phyloP scores from a whole-genome alignment of 148 eudicot genomes.

The Silene conica region DNA sequence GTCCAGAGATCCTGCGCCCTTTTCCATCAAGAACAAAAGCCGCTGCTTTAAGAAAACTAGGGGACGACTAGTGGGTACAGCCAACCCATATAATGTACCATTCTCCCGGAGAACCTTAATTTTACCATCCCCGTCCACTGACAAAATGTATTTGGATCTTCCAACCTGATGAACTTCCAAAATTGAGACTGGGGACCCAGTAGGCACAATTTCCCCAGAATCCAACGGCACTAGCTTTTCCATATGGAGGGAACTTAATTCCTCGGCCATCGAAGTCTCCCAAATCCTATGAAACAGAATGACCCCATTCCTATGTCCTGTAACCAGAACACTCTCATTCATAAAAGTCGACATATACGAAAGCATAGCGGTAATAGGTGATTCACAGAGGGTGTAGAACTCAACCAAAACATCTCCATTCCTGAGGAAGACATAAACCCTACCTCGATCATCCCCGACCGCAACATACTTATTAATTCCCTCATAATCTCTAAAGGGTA shows the following conservation, averaged over 20 bases:
- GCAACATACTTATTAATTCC: slow-evolving; percentile 76
- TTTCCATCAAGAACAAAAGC: slow-evolving; percentile 80
- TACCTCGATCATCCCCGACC: slow-evolving; percentile 72
- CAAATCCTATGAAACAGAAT: slow-evolving; percentile 68
- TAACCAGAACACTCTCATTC: slow-evolving; percentile 72
- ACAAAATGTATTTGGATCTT: slow-evolving; percentile 66
- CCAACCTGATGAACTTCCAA: slow-evolving; percentile 85
- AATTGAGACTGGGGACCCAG: slow-evolving; percentile 37
- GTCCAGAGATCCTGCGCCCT: slow-evolving; percentile 92
- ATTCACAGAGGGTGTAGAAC: slow-evolving; percentile 42
- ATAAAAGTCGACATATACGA: slow-evolving; percentile 66
- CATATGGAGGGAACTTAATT: slow-evolving; percentile 44
- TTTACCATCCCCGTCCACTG: slow-evolving; percentile 52
- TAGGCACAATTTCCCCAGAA: slow-evolving; percentile 27
- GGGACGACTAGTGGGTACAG: slow-evolving; percentile 65
- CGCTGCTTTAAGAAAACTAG: slow-evolving; percentile 82
- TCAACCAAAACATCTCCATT: slow-evolving; percentile 66
- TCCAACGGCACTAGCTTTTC: slow-evolving; percentile 36
- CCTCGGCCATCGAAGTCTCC: slow-evolving; percentile 56
- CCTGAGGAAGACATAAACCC: slow-evolving; percentile 51
- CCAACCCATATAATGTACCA: slow-evolving; percentile 62
- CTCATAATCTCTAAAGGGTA: slow-evolving; percentile 74
- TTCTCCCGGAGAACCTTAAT: slow-evolving; percentile 69
- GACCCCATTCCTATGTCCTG: slow-evolving; percentile 73
- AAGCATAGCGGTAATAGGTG: slow-evolving; percentile 58